These are phyloP conservation scores for Ophiostoma quercus DNA, from an alignment of 2,329 filamentous ascomycete species.

Conservation along the genomic window DNA sequence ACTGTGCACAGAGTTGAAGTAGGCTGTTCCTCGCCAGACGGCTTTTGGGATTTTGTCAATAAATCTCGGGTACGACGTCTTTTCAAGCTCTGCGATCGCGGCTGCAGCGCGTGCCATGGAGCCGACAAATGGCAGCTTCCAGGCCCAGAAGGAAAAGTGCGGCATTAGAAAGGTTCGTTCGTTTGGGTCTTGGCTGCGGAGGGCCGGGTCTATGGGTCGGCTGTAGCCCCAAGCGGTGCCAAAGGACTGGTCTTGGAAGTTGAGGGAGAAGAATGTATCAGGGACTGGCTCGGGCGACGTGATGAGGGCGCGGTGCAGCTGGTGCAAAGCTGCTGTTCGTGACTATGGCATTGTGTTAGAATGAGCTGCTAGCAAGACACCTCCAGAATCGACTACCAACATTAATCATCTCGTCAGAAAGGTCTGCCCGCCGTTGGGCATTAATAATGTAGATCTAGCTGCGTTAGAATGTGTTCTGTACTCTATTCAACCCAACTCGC, in stretches of 20 bases:
- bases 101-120: conserved; percentile 39
- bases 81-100: neutral
- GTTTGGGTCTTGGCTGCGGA: conserved; percentile 28
- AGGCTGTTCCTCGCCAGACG: conserved; percentile 49
- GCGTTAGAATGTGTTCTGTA: neutral
- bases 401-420: conserved; percentile 43
- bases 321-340: neutral
- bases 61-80: neutral
- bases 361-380: neutral
- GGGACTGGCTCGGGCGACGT: conserved; percentile 46
- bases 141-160: conserved; percentile 53
- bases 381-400: conserved; percentile 38
- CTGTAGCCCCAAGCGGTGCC: conserved; percentile 44
- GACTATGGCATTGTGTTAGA: neutral
- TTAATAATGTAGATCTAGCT: conserved; percentile 43
- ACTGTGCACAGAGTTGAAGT: conserved; percentile 45
- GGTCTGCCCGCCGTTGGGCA: conserved; percentile 37
- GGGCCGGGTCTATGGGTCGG: conserved; percentile 39
- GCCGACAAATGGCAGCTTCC: conserved; percentile 47
- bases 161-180: conserved; percentile 47
- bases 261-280: conserved; percentile 49
- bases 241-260: conserved; percentile 46
- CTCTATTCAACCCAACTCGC: neutral
- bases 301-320: conserved; percentile 32
- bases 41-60: conserved; percentile 35